Conservation (phyloP, 345 rosid genomes). For the Brassica carinata region DNA sequence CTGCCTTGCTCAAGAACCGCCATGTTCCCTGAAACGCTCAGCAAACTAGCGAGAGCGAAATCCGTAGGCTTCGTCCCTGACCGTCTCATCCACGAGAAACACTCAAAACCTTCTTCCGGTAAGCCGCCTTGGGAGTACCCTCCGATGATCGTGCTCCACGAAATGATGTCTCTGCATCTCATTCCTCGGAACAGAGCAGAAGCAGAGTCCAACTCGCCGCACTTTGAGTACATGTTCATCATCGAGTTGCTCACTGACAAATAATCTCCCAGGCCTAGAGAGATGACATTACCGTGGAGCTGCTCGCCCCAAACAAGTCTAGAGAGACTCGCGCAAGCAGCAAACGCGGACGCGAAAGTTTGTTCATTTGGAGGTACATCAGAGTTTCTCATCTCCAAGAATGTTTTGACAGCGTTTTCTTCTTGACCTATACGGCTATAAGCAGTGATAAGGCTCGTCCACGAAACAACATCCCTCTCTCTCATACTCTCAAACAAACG, state of each 20-base stretch:
- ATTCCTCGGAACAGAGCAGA: slow-evolving; percentile 58
- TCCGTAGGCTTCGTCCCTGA: slow-evolving; percentile 74
- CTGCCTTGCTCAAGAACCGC: slow-evolving; percentile 79
- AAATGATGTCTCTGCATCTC: slow-evolving; percentile 61
- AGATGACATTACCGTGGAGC: slow-evolving; percentile 65
- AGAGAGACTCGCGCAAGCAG: slow-evolving; percentile 65
- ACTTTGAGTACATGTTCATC: slow-evolving; percentile 72
- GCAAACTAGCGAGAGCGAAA: slow-evolving; percentile 72
- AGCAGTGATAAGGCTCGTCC: slow-evolving; percentile 71
- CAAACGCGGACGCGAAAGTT: slow-evolving; percentile 66
- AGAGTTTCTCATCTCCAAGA: slow-evolving; percentile 57
- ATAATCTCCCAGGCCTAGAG: slow-evolving; percentile 51
- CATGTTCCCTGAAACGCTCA: slow-evolving; percentile 80
- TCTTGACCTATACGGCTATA: slow-evolving; percentile 54
- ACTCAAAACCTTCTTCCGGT: slow-evolving; percentile 63
- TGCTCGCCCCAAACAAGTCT: slow-evolving; percentile 71
- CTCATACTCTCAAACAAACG: slow-evolving; percentile 62
- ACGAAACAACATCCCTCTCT: slow-evolving; percentile 67
- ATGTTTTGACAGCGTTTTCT: slow-evolving; percentile 57
- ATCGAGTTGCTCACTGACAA: slow-evolving; percentile 67
- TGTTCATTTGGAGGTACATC: slow-evolving; percentile 65
- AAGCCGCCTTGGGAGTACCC: slow-evolving; percentile 71
- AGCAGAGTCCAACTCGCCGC: slow-evolving; percentile 59
- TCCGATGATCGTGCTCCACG: slow-evolving; percentile 86
- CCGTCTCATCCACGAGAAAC: slow-evolving; percentile 78